Base-by-base conservation (phyloP, 108 stramenopile species). In the Nitzschia putrida region DNA sequence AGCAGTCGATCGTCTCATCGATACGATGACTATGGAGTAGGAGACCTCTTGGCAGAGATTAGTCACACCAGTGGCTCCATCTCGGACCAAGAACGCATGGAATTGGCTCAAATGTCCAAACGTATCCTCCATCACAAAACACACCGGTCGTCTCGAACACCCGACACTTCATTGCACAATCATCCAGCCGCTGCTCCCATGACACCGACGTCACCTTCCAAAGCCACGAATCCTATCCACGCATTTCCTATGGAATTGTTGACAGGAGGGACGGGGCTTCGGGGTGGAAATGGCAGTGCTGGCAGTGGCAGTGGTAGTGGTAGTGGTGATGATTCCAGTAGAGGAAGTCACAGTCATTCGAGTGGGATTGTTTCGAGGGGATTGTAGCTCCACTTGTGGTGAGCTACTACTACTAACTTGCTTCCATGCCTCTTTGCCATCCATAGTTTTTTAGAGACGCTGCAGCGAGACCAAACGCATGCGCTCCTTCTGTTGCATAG, bases 11-110 rank as follows among this genome's bases (percentile, higher is more conserved):
- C 29, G 29, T 34, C 29, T 4, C 29, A 34, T 34, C 29, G 42
- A 44, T 6, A 39, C 14, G 73, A 74, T 37, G 55, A 67, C 25
- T 39, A 68, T 47, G 74, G 67, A 29, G 74, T 76, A 7, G 60
- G 43, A 0, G 74, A 76, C 25, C 43, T 76, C 43, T 68, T 76
- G 38, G 66, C 29, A 44, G 44, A 63, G 56, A 68, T 76, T 10
- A 61, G 55, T 34, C 21, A 64, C 21, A 52, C 61, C 21, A 60
- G 47, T 16, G 11, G 23, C 12, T 59, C 58, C 34, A 26, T 52
- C 37, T 45, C 73, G 3, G 58, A 43, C 0, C 53, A 67, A 24
- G 58, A 74, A 57, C 57, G 66, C 40, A 23, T 56, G 37, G 68
- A 69, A 42, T 50, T 76, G 34, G 40, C 40, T 40, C 52, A 74